Evolutionary conservation across 768 basidiomycete species (phyloP), one percentile per base, ranked within the genome.

Genomic region (Boletus reticuloceps): DNA sequence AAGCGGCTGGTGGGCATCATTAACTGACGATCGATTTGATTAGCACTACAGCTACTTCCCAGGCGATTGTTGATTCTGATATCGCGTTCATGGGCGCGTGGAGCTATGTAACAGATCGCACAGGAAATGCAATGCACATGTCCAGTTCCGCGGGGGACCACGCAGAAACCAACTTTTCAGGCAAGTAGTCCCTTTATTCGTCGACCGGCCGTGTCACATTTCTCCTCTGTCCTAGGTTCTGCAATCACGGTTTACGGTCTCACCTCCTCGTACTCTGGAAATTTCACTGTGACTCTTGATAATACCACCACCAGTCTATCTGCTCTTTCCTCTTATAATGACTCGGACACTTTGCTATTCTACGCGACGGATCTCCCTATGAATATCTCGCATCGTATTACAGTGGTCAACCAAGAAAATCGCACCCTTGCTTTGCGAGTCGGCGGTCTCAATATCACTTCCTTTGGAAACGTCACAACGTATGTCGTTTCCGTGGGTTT

Each of bases 311-410:
- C 79, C 32, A 70, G 60, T 3, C 71, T 83, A 49, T 80, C 79
- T 31, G 81, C 79, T 4, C 69, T 70, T 51, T 81, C 85, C 5
- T 82, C 83, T 0, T 85, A 81, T 64, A 76, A 72, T 37, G 71
- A 79, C 29, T 67, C 76, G 44, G 66, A 80, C 53, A 74, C 82
- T 12, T 72, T 89, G 5, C 75, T 92, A 12, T 91, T 84, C 66
- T 85, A 79, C 60, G 77, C 80, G 38, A 82, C 82, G 19, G 82
- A 81, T 17, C 77, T 92, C 43, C 75, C 89, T 59, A 74, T 80
- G 14, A 71, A 69, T 48, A 32, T 58, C 8, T 50, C 61, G 14
- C 88, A 92, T 64, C 64, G 72, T 5, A 64, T 92, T 22, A 65
- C 75, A 13, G 71, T 92, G 38, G 70, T 69, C 29, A 91, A 92